Percentiles rank a stretch among this genome's conserved stretches.
These are phyloP conservation scores for Helminthosporium solani DNA, from an alignment of 2,329 filamentous ascomycete species.

Conservation along the genomic window DNA sequence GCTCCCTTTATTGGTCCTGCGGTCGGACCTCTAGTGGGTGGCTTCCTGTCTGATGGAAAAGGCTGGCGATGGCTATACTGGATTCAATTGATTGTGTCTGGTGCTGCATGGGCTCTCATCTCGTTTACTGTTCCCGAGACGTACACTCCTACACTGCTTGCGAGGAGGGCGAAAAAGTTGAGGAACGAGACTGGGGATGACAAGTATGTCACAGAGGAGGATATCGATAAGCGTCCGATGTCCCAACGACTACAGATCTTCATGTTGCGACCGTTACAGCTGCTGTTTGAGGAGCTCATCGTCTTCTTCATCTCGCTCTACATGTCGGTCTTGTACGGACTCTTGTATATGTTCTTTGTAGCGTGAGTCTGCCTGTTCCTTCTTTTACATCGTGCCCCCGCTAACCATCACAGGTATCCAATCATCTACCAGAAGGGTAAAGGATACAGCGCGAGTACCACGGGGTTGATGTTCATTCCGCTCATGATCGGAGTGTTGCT, in stretches of 20 bases:
- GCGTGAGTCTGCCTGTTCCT: slow-evolving; percentile 42
- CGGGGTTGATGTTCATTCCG: slow-evolving; percentile 85
- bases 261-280: slow-evolving; percentile 78
- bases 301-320: slow-evolving; percentile 81
- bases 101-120: slow-evolving; percentile 70
- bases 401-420: slow-evolving; percentile 56
- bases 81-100: slow-evolving; percentile 77
- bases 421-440: slow-evolving; percentile 77
- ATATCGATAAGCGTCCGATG: slow-evolving; percentile 71
- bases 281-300: slow-evolving; percentile 81
- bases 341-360: slow-evolving; percentile 75
- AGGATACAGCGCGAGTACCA: slow-evolving; percentile 70
- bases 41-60: slow-evolving; percentile 65
- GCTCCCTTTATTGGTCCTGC: slow-evolving; percentile 82
- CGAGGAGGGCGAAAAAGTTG: slow-evolving; percentile 68
- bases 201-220: slow-evolving; percentile 74
- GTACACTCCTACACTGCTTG: slow-evolving; percentile 77
- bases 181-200: slow-evolving; percentile 66
- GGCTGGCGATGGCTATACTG: slow-evolving; percentile 87
- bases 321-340: slow-evolving; percentile 78
- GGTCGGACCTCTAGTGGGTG: slow-evolving; percentile 65
- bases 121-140: slow-evolving; percentile 90
- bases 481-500: slow-evolving; percentile 71
- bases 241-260: slow-evolving; percentile 70
- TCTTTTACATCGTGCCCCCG: not conserved